phyloP scores from a whole-genome alignment of 257 asterid species.

The Solanum gracilifrons region DNA sequence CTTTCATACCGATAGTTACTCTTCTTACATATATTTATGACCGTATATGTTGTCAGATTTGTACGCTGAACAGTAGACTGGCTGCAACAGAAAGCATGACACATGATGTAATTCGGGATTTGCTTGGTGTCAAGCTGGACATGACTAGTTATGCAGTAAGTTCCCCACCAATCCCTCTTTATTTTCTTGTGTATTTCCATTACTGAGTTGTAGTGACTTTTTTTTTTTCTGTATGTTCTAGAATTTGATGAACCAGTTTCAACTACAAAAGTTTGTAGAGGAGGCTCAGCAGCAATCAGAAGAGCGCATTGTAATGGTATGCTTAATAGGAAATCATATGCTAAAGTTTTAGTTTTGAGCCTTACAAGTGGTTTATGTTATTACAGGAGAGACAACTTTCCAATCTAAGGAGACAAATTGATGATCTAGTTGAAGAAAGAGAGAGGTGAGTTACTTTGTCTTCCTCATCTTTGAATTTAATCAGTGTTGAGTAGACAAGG shows the following conservation, averaged over 20 bases:
- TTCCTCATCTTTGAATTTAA: neutral
- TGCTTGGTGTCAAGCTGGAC: conserved; percentile 85
- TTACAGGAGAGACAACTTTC: conserved; percentile 51
- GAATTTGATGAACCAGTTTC: conserved; percentile 66
- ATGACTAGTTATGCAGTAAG: conserved; percentile 77
- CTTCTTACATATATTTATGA: neutral
- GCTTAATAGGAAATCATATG: neutral
- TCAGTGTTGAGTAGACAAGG: neutral
- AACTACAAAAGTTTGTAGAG: conserved; percentile 62
- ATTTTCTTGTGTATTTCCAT: neutral
- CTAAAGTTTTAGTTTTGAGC: neutral
- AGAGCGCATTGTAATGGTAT: conserved; percentile 51
- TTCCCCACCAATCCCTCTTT: neutral
- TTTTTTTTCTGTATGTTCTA: conserved; percentile 12
- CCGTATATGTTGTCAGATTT: conserved; percentile 36
- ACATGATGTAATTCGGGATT: conserved; percentile 88
- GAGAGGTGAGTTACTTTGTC: conserved; percentile 36
- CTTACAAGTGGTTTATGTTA: conserved; percentile 12
- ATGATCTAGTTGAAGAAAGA: conserved; percentile 54
- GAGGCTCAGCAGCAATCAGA: conserved; percentile 61
- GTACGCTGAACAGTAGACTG: conserved; percentile 62
- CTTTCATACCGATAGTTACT: neutral
- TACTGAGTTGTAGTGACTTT: neutral
- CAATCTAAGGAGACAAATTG: conserved; percentile 44
- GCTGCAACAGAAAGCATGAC: conserved; percentile 91